These are phyloP conservation scores for Adansonia rubrostipa DNA, from an alignment of 441 rosid species.

Conservation along the genomic window DNA sequence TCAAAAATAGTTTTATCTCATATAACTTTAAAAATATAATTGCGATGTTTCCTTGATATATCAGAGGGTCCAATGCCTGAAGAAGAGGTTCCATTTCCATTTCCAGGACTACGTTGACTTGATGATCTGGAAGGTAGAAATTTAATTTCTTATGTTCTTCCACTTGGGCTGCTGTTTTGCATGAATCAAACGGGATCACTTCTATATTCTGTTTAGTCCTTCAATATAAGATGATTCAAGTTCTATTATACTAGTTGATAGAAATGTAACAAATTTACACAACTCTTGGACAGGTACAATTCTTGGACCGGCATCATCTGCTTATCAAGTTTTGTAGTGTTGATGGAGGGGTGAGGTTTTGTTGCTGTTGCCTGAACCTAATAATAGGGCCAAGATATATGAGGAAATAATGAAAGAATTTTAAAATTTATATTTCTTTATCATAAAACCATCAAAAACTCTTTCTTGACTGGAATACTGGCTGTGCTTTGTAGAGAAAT, in stretches of 20 bases:
- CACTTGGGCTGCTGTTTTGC: not conserved
- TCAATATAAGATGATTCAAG: constrained; percentile 5
- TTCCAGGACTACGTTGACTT: constrained; percentile 93
- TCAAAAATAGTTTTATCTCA: constrained; percentile 16
- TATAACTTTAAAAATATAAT: constrained; percentile 28
- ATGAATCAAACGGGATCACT: constrained; percentile 11
- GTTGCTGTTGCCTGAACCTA: constrained; percentile 14
- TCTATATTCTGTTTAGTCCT: constrained; percentile 9
- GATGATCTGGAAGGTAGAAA: constrained; percentile 89
- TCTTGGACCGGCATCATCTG: constrained; percentile 93
- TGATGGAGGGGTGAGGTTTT: constrained; percentile 86
- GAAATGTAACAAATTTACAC: constrained; percentile 20
- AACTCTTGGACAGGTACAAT: constrained; percentile 70
- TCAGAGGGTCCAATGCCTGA: constrained; percentile 78
- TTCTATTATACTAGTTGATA: constrained; percentile 10
- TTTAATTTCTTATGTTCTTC: constrained; percentile 14
- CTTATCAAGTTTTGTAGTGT: constrained; percentile 91
- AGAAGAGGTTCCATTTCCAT: constrained; percentile 93
- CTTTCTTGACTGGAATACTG: not conserved
- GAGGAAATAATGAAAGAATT: constrained; percentile 13
- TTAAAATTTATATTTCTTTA: constrained; percentile 3
- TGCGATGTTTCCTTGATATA: constrained; percentile 28
- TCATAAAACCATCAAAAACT: not conserved
- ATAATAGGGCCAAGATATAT: not conserved
- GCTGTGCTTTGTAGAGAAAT: not conserved